Evolutionary conservation across 2,329 filamentous ascomycete genomes (phyloP), one percentile per base, ranked within the genome.

Genomic region (Alternaria incomplexa): DNA sequence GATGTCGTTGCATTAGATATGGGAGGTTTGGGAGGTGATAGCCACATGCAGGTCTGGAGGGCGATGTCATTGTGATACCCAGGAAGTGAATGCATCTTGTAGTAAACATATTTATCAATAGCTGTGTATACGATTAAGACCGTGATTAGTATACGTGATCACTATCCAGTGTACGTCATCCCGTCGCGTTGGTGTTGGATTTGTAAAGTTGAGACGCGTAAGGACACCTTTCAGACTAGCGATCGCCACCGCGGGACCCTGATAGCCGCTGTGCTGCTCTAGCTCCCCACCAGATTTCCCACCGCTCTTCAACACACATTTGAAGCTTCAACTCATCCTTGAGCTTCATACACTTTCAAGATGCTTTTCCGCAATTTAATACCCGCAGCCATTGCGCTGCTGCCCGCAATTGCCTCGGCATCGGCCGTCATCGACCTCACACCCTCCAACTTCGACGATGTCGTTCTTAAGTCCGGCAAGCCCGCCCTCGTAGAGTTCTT

Each of bases 401-500:
- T 79, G 12, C 70, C 75, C 46, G 71, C 72, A 53, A 67, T 78
- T 58, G 65, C 68, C 64, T 90, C 92, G 74, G 89, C 90, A 74
- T 96, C 93, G 59, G 91, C 92, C 60, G 96, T 99, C 68, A 85
- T 97, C 73, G 95, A 98, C 81, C 90, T 99, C 65, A 89, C 91
- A 63, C 93, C 95, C 59, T 85, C 85, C 74, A 99, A 97, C 85
- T 99, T 99, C 81, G 95, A 98, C 85, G 84, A 90, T 51, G 86
- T 97, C 58, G 93, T 97, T 68, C 86, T 97, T 64, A 89, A 96
- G 80, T 95, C 92, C 48, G 93, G 93, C 81, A 98, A 97, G 85
- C 95, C 96, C 46, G 94, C 96, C 0, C 90, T 99, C 25, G 93
- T 98, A 73, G 94, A 98, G 81, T 99, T 99, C 88, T 98, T 97